Conservation (phyloP, 805 yeast genomes). For the Cyberlindnera bimundalis region DNA sequence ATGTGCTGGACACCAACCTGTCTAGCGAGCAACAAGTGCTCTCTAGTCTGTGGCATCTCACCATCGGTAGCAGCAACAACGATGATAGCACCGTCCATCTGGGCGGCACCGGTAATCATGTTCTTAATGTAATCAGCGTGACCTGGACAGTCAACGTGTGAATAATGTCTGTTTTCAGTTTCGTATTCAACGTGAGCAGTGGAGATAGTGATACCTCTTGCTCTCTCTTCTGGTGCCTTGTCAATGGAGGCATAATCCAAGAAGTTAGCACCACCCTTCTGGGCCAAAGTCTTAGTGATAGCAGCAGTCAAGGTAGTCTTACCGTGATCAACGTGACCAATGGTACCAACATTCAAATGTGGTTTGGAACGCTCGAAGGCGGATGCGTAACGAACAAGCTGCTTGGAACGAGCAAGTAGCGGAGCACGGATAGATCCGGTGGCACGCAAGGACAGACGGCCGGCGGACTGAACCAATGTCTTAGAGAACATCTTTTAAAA, state of each 20-base stretch:
- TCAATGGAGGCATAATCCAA: conserved; percentile 92
- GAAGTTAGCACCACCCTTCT: conserved; percentile 88
- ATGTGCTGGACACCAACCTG: conserved; percentile 98
- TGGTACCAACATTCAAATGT: conserved; percentile 95
- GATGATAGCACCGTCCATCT: conserved; percentile 99
- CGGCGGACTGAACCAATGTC: conserved; percentile 13
- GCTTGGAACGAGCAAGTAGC: too few species aligned
- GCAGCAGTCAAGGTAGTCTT: conserved; percentile 98
- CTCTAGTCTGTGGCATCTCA: conserved; percentile 99
- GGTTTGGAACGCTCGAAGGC: conserved; percentile 95
- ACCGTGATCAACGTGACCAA: conserved; percentile 99
- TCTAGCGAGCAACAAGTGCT: conserved; percentile 96
- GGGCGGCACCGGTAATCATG: conserved; percentile 99
- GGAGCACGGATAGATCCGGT: conserved; percentile 5
- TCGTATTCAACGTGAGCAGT: conserved; percentile 98
- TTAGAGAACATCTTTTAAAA: conserved; percentile 8
- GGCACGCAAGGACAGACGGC: conserved; percentile 15
- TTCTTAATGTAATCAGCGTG: conserved; percentile 98
- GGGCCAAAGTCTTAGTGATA: conserved; percentile 89
- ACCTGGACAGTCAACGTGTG: conserved; percentile 98
- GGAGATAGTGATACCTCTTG: conserved; percentile 98
- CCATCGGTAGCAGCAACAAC: conserved; percentile 99
- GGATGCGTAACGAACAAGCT: conserved; percentile 44
- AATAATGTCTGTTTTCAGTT: conserved; percentile 91
- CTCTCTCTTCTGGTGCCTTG: conserved; percentile 98